Percentiles rank a stretch among this genome's conserved stretches.
These are phyloP conservation scores for Chlamydomonas sp. DNA, from an alignment of 139 green algal species.

Conservation along the genomic window DNA sequence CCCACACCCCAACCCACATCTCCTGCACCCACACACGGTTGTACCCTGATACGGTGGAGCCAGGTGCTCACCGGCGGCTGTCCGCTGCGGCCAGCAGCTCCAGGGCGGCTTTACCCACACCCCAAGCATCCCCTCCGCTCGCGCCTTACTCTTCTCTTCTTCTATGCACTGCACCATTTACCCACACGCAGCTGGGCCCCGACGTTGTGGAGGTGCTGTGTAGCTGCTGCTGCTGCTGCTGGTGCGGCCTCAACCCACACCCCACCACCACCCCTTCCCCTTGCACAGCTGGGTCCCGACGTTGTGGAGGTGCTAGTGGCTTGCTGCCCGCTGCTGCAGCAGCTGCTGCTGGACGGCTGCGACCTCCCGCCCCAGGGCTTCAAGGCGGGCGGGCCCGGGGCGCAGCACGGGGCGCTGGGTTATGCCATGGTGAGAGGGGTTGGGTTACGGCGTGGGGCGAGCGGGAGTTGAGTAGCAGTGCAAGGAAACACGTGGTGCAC, in stretches of 20 bases:
- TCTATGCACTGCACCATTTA: too few species aligned
- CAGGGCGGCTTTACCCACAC: too few species aligned
- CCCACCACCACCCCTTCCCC: neutral
- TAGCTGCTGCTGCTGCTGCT: conserved; percentile 19
- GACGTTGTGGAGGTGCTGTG: neutral
- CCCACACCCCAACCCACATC: too few species aligned
- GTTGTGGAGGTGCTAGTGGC: neutral
- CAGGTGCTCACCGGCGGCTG: too few species aligned
- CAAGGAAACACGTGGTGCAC: too few species aligned
- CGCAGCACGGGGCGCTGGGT: conserved; percentile 7
- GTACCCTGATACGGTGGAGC: too few species aligned
- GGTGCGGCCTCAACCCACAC: neutral
- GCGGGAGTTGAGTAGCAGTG: too few species aligned
- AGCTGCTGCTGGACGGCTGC: conserved; percentile 27
- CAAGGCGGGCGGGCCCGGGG: neutral
- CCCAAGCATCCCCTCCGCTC: neutral
- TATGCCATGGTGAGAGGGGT: neutral
- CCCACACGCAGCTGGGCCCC: neutral
- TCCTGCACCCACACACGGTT: too few species aligned
- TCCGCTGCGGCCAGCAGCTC: too few species aligned
- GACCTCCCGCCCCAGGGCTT: conserved; percentile 3
- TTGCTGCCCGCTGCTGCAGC: conserved; percentile 11
- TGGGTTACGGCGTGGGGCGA: neutral
- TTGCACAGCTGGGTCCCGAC: neutral
- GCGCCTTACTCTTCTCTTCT: neutral